phyloP scores from a whole-genome alignment of 2,329 filamentous ascomycete species.

The Apiospora rasikravindrae region DNA sequence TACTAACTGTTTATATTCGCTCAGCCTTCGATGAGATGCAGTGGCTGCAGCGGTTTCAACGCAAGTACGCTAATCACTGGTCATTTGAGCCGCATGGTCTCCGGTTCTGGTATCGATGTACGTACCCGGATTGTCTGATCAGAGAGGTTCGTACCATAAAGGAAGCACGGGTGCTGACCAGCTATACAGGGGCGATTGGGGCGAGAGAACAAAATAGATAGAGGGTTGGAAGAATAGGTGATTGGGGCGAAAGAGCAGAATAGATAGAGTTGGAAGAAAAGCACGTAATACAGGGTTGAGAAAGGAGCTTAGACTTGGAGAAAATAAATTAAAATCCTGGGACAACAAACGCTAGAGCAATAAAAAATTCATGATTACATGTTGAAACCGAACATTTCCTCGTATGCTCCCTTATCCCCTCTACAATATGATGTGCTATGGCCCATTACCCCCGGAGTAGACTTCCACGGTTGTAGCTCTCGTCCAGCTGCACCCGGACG shows the following conservation, averaged over 20 bases:
- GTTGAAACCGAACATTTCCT: neutral
- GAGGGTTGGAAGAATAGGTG: neutral
- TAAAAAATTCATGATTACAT: neutral
- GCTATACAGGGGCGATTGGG: neutral
- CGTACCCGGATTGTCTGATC: neutral
- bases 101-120: neutral
- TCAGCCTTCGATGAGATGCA: neutral
- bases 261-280: neutral
- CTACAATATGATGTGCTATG: neutral
- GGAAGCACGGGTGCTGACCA: neutral
- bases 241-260: neutral
- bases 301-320: too few relatives aligned
- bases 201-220: neutral
- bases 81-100: neutral
- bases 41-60: neutral
- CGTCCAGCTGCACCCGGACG: constrained; percentile 35
- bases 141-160: neutral
- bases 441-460: constrained; percentile 20
- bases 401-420: neutral
- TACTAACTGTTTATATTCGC: neutral
- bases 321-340: neutral
- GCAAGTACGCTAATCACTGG: neutral
- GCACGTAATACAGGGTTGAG: too few relatives aligned
- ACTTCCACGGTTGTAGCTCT: constrained; percentile 27
- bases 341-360: neutral